These are phyloP conservation scores for Larix kaempferi DNA, from an alignment of 75 land plant genomes.

Conservation along the genomic window DNA sequence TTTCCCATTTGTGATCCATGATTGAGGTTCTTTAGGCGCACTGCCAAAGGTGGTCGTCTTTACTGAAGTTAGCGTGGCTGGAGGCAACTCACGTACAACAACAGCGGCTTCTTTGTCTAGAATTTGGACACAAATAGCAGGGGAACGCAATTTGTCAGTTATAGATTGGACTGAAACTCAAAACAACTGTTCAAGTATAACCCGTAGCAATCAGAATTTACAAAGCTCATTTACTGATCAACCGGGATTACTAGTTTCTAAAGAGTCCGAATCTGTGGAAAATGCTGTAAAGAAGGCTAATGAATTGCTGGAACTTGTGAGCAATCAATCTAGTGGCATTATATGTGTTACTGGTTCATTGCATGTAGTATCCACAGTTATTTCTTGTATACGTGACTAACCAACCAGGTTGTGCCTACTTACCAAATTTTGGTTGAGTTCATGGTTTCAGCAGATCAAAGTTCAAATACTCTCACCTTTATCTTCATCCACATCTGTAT, in stretches of 20 bases:
- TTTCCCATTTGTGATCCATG: neutral
- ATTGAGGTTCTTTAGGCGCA: constrained; percentile 31
- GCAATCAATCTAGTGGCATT: constrained; percentile 22
- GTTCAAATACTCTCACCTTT: too few relatives aligned
- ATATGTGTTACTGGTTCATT: constrained; percentile 86
- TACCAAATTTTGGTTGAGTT: too few relatives aligned
- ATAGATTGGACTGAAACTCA: constrained; percentile 9
- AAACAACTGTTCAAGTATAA: constrained; percentile 6
- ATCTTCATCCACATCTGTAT: too few relatives aligned
- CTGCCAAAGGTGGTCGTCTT: constrained; percentile 53
- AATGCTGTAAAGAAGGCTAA: constrained; percentile 34
- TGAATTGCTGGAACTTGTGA: constrained; percentile 24
- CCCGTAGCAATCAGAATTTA: neutral
- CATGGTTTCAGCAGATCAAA: too few relatives aligned
- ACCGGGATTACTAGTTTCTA: constrained; percentile 10
- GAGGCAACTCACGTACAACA: constrained; percentile 48
- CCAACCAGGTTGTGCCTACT: too few relatives aligned
- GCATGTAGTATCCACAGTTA: constrained; percentile 70
- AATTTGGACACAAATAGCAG: constrained; percentile 51
- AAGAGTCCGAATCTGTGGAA: constrained; percentile 20
- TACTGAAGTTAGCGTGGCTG: constrained; percentile 72
- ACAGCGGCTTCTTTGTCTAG: constrained; percentile 48
- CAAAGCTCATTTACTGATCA: neutral
- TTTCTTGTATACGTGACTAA: constrained; percentile 3
- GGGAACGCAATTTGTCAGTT: constrained; percentile 11